Percentiles rank a stretch among this genome's conserved stretches.
These are phyloP conservation scores for Trametes polyzona DNA, from an alignment of 1,284 basidiomycete genomes.

Conservation along the genomic window DNA sequence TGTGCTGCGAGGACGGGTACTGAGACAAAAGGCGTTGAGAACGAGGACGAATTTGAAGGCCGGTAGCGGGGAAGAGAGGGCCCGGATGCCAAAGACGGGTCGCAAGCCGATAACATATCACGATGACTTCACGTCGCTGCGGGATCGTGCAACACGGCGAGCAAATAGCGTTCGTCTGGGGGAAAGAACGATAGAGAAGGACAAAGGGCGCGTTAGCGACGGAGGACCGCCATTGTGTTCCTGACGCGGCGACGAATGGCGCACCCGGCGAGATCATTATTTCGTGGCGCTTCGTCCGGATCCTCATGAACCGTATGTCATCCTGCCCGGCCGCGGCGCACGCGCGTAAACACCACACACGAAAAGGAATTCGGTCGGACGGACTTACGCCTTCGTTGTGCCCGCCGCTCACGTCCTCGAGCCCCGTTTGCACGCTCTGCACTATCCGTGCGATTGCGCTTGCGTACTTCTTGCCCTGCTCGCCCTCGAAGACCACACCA, in stretches of 20 bases:
- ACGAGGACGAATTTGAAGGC: not conserved
- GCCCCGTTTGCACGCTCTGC: constrained; percentile 70
- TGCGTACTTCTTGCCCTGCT: constrained; percentile 82
- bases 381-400: constrained; percentile 55
- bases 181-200: not conserved
- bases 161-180: constrained; percentile 79
- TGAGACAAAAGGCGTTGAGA: constrained; percentile 15
- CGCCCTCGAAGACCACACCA: constrained; percentile 87
- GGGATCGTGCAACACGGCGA: constrained; percentile 86
- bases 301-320: constrained; percentile 85
- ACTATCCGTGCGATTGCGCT: constrained; percentile 79
- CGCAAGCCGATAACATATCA: not conserved
- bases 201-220: too few relatives aligned
- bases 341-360: not conserved
- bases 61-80: not conserved
- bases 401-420: constrained; percentile 70
- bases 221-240: constrained; percentile 4
- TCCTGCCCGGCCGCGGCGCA: constrained; percentile 76
- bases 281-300: constrained; percentile 90
- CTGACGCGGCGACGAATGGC: constrained; percentile 32
- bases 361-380: not conserved
- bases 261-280: constrained; percentile 92
- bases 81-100: not conserved
- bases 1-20: constrained; percentile 10
- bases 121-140: constrained; percentile 35